phyloP scores from a whole-genome alignment of 768 basidiomycete genomes.

The Lactarius tabidus region DNA sequence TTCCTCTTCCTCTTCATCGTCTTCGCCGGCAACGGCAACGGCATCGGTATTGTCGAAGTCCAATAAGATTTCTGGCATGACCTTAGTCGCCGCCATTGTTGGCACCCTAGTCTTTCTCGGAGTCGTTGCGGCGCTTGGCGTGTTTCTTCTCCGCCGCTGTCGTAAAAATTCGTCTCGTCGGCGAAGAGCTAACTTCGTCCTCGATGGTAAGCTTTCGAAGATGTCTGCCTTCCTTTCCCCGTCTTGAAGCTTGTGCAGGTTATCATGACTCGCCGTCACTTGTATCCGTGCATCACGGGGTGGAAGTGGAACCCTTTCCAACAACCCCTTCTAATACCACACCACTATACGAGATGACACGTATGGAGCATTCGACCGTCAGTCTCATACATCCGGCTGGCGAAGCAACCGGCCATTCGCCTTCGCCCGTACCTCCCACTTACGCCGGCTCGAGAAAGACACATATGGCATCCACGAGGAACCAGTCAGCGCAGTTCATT shows the following conservation, averaged over 20 bases:
- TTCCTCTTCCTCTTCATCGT: background rate
- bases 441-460: background rate
- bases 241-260: conserved; percentile 2
- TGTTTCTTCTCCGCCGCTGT: background rate
- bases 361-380: conserved; percentile 4
- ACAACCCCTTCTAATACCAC: background rate
- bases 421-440: background rate
- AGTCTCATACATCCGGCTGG: background rate
- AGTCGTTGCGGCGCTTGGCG: background rate
- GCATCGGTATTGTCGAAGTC: background rate
- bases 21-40: too few relatives aligned
- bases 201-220: background rate
- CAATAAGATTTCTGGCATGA: background rate
- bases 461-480: background rate
- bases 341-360: conserved; percentile 7
- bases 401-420: too few relatives aligned
- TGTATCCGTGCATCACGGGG: background rate
- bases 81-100: background rate
- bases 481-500: conserved; percentile 29
- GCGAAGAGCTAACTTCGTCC: background rate
- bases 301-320: conserved; percentile 8
- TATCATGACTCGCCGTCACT: background rate
- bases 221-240: background rate
- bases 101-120: background rate
- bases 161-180: background rate